Conservation (phyloP, 169 alveolate species). For the Cryptosporidium felis region DNA sequence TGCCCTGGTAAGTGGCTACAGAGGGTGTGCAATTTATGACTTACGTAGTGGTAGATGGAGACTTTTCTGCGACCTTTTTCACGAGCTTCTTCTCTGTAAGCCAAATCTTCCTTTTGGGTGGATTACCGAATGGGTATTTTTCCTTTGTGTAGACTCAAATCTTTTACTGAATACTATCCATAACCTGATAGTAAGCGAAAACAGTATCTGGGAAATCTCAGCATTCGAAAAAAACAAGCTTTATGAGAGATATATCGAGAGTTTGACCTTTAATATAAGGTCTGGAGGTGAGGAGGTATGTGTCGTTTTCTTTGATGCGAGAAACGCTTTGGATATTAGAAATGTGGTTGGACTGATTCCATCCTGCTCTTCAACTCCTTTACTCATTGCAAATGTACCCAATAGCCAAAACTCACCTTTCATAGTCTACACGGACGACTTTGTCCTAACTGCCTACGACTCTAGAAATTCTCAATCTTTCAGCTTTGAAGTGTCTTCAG, state of each 20-base stretch:
- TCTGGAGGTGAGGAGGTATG: background rate
- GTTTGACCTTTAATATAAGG: background rate
- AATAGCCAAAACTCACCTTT: background rate
- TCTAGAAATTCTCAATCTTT: background rate
- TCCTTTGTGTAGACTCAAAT: conserved; percentile 45
- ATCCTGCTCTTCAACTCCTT: conserved; percentile 31
- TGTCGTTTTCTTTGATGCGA: conserved; percentile 41
- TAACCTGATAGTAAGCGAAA: conserved; percentile 13
- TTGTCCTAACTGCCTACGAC: conserved; percentile 13
- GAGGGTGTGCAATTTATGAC: conserved; percentile 75
- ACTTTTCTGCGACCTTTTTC: conserved; percentile 70
- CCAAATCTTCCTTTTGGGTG: conserved; percentile 78
- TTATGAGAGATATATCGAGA: conserved; percentile 31
- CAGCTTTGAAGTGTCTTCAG: background rate
- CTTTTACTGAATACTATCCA: conserved; percentile 28
- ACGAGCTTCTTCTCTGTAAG: conserved; percentile 73
- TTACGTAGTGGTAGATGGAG: conserved; percentile 75
- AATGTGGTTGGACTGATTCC: conserved; percentile 61
- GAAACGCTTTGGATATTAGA: conserved; percentile 49
- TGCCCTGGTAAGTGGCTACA: conserved; percentile 72
- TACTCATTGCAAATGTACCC: conserved; percentile 5
- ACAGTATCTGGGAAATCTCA: conserved; percentile 30
- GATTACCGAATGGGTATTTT: conserved; percentile 74
- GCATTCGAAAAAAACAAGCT: conserved; percentile 24
- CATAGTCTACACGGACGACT: conserved; percentile 14